Conservation (phyloP, 306 rosid genomes). For the Gillenia trifoliata region DNA sequence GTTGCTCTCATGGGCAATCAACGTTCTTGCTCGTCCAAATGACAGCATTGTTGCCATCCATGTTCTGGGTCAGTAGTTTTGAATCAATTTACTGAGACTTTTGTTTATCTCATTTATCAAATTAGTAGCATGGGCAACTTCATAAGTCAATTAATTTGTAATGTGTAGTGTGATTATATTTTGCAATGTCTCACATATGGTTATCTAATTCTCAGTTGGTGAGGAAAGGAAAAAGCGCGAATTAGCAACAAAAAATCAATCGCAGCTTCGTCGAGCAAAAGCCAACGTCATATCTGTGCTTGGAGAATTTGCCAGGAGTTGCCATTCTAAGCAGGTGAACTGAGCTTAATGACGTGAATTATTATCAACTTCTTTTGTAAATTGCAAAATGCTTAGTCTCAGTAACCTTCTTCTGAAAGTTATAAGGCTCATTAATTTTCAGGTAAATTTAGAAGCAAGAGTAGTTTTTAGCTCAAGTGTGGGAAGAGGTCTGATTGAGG, state of each 20-base stretch:
- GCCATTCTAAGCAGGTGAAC: constrained; percentile 74
- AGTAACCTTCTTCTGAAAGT: neutral
- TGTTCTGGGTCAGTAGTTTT: constrained; percentile 63
- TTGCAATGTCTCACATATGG: neutral
- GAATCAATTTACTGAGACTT: neutral
- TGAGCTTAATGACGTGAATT: neutral
- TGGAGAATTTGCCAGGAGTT: constrained; percentile 63
- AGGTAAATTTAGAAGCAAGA: constrained; percentile 87
- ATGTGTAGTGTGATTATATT: neutral
- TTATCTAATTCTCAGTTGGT: constrained; percentile 32
- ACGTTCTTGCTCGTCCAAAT: constrained; percentile 64
- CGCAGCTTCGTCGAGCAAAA: constrained; percentile 75
- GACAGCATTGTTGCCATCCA: constrained; percentile 77
- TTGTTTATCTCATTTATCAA: neutral
- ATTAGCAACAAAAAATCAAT: constrained; percentile 34
- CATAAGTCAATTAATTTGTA: neutral
- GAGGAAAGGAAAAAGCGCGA: constrained; percentile 44
- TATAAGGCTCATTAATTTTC: constrained; percentile 14
- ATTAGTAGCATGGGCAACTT: neutral
- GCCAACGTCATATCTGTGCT: constrained; percentile 85
- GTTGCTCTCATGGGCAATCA: constrained; percentile 69
- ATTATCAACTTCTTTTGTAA: neutral
- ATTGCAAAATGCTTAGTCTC: neutral
- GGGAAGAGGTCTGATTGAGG: constrained; percentile 57
- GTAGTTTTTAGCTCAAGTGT: constrained; percentile 60